Conservation (phyloP, 208 protist genomes). For the Trichomonas gallinae region DNA sequence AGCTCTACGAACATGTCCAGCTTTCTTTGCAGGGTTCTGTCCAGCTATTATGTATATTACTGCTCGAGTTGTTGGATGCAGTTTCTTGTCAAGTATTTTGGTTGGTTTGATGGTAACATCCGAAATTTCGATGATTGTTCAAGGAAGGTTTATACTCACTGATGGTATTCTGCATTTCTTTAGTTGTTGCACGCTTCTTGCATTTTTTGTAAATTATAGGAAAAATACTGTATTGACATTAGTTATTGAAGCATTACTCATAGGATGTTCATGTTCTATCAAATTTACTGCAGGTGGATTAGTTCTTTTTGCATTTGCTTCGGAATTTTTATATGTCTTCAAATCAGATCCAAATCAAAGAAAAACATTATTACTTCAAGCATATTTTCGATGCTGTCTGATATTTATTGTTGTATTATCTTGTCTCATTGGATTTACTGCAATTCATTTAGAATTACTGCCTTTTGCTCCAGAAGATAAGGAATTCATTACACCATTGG, state of each 20-base stretch:
- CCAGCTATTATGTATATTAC: not conserved
- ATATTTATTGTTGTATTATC: not conserved
- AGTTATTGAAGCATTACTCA: not conserved
- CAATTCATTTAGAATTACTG: not conserved
- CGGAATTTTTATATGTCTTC: not conserved
- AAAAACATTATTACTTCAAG: not conserved
- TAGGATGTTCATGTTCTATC: not conserved
- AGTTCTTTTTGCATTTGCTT: not conserved
- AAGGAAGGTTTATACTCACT: not conserved
- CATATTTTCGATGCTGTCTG: not conserved
- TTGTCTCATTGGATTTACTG: not conserved
- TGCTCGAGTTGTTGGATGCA: not conserved
- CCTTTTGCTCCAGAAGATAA: not conserved
- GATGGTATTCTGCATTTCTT: conserved; percentile 20
- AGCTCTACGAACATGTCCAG: not conserved
- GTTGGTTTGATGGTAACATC: not conserved
- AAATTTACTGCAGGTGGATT: not conserved
- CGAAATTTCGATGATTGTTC: not conserved
- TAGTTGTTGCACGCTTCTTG: not conserved
- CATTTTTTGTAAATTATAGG: not conserved
- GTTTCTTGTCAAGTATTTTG: not conserved
- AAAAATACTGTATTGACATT: not conserved
- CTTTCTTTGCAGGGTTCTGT: not conserved
- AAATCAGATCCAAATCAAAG: not conserved
- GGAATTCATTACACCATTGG: not conserved